Conservation (phyloP, 345 rosid species). For the Brassica juncea region DNA sequence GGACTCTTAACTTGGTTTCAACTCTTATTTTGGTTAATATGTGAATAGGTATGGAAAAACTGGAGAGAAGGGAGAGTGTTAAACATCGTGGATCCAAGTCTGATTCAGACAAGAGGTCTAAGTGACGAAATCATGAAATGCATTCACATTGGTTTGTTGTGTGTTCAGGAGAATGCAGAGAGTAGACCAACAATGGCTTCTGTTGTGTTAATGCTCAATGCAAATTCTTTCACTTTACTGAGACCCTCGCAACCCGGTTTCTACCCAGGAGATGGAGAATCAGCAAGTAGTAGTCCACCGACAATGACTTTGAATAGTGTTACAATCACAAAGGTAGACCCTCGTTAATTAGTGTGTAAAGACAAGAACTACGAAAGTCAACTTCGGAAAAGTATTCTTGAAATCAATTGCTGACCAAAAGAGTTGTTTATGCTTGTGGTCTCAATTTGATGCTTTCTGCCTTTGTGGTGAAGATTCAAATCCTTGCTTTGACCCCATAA, state of each 20-base stretch:
- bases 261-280: constrained; percentile 5
- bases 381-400: neutral
- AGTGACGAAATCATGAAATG: constrained; percentile 31
- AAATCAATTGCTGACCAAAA: neutral
- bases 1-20: neutral
- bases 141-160: constrained; percentile 32
- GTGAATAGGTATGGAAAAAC: constrained; percentile 24
- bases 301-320: neutral
- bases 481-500: neutral
- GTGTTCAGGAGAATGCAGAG: constrained; percentile 32
- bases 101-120: constrained; percentile 14
- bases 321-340: constrained; percentile 12
- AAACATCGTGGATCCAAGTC: constrained; percentile 23
- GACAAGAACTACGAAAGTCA: neutral
- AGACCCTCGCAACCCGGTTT: constrained; percentile 12
- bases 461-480: neutral
- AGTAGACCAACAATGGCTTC: constrained; percentile 37
- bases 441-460: neutral
- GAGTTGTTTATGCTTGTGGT: constrained; percentile 1
- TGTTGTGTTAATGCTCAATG: constrained; percentile 28
- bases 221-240: constrained; percentile 13
- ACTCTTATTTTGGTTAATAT: constrained; percentile 5
- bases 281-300: neutral
- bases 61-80: constrained; percentile 20
- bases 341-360: constrained; percentile 10